These are phyloP conservation scores for Coniferiporia weirii DNA, from an alignment of 1,284 basidiomycete genomes.

Conservation along the genomic window DNA sequence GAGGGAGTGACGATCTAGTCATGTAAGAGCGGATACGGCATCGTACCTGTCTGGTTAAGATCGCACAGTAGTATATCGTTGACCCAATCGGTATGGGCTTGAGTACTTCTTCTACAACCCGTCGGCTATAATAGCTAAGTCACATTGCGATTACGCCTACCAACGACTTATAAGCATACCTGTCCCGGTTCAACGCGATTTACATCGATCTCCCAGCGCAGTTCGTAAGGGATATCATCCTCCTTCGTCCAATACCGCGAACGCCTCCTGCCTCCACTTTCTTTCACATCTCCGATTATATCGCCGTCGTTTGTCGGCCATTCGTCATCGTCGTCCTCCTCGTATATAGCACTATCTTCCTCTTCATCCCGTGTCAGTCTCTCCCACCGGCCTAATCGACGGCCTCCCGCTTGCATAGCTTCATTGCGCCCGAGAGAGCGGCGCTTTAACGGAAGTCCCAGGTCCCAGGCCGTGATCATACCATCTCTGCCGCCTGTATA, in stretches of 20 bases:
- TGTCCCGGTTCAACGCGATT: conserved; percentile 39
- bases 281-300: conserved; percentile 65
- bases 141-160: not conserved
- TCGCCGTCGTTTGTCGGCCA: conserved; percentile 60
- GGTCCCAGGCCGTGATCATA: conserved; percentile 87
- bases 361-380: conserved; percentile 70
- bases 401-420: conserved; percentile 24
- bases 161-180: conserved; percentile 34
- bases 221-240: conserved; percentile 57
- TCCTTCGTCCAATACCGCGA: conserved; percentile 25
- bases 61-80: conserved; percentile 94
- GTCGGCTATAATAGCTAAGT: conserved; percentile 34
- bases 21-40: not conserved
- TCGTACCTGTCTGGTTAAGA: conserved; percentile 79
- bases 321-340: conserved; percentile 41
- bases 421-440: conserved; percentile 32
- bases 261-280: conserved; percentile 32
- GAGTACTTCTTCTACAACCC: conserved; percentile 77
- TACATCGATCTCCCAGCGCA: conserved; percentile 74
- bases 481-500: conserved; percentile 95
- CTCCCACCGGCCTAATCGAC: conserved; percentile 56
- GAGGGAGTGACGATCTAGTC: not conserved
- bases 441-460: conserved; percentile 61
- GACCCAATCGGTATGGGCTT: conserved; percentile 92
- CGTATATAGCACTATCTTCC: conserved; percentile 45